These are phyloP conservation scores for Thuidium tamariscinum DNA, from an alignment of 225 moss, liverwort and hornwort species.

Conservation along the genomic window DNA sequence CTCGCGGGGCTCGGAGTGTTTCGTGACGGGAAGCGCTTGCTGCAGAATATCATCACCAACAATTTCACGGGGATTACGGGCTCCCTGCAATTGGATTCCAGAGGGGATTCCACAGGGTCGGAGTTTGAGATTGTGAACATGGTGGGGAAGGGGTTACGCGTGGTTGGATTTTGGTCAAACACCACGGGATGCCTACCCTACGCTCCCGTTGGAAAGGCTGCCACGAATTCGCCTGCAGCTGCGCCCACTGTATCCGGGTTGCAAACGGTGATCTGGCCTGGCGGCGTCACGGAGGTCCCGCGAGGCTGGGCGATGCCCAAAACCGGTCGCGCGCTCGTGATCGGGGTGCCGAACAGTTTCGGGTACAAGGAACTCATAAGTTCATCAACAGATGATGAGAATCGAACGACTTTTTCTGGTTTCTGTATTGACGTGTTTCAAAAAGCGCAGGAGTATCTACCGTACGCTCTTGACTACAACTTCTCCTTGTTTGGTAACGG, in stretches of 20 bases:
- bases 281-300: constrained; percentile 56
- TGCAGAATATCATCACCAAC: constrained; percentile 21
- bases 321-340: constrained; percentile 47
- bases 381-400: constrained; percentile 15
- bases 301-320: constrained; percentile 78
- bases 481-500: constrained; percentile 70
- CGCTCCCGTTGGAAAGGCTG: constrained; percentile 3
- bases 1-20: constrained; percentile 49
- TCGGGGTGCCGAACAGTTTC: constrained; percentile 71
- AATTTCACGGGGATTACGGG: constrained; percentile 63
- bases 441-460: constrained; percentile 57
- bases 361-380: constrained; percentile 77
- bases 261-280: constrained; percentile 84
- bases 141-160: constrained; percentile 55
- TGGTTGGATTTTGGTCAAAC: constrained; percentile 80
- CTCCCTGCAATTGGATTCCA: constrained; percentile 27
- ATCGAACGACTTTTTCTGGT: constrained; percentile 51
- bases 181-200: constrained; percentile 37
- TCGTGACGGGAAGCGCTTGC: constrained; percentile 29
- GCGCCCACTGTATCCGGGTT: constrained; percentile 10
- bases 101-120: constrained; percentile 46
- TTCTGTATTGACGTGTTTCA: constrained; percentile 85
- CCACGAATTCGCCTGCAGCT: neutral
- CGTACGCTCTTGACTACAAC: constrained; percentile 66
- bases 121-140: constrained; percentile 71